phyloP scores from a whole-genome alignment of 768 basidiomycete genomes.

The Neoboletus brunneissimus region DNA sequence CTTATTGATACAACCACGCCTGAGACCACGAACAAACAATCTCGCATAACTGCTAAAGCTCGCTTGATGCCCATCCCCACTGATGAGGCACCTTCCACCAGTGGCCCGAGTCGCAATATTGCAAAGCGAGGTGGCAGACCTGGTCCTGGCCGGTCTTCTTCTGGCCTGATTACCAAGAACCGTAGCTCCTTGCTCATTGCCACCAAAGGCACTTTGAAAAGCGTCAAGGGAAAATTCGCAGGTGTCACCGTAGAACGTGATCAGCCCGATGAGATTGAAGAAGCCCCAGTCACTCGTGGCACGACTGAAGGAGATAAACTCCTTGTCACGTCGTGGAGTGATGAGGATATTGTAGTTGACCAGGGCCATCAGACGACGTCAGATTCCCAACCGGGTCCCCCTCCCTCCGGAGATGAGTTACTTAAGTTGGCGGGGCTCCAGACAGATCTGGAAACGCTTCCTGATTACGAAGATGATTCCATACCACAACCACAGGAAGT shows the following conservation, averaged over 20 bases:
- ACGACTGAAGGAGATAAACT: conserved; percentile 7
- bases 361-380: conserved; percentile 6
- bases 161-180: conserved; percentile 38
- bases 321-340: conserved; percentile 16
- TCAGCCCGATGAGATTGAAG: conserved; percentile 21
- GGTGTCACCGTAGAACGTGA: conserved; percentile 13
- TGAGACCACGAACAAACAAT: conserved; percentile 27
- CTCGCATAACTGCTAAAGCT: conserved; percentile 50
- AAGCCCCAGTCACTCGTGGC: not conserved
- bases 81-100: conserved; percentile 5
- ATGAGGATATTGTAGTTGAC: conserved; percentile 14
- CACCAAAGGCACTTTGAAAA: conserved; percentile 50
- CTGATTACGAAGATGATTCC: conserved; percentile 57
- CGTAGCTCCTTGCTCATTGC: conserved; percentile 54
- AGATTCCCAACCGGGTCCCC: conserved; percentile 6
- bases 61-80: conserved; percentile 35
- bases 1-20: conserved; percentile 39
- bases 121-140: conserved; percentile 33
- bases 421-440: conserved; percentile 50
- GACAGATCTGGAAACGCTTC: conserved; percentile 39
- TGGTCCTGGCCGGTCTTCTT: conserved; percentile 52
- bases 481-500: conserved; percentile 11
- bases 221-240: conserved; percentile 45
- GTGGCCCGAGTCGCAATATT: conserved; percentile 6
- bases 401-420: conserved; percentile 44